Percentiles rank a stretch among this genome's conserved stretches.
Evolutionary conservation across 306 rosid genomes (phyloP).

Genomic region (Medicago arabica): DNA sequence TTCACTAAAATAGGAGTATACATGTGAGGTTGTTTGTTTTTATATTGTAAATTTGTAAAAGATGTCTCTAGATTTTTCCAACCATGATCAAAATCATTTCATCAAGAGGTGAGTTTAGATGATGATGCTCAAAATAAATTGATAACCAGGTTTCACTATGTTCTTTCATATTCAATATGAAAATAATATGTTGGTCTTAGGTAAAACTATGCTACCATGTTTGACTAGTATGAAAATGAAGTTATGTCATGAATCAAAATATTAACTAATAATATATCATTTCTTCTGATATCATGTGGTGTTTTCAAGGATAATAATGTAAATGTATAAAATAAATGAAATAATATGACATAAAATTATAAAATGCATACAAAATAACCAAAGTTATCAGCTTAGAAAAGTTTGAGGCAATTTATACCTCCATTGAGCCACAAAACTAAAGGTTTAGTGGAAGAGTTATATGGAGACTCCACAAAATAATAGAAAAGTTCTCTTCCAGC

Average conservation of each 20-base stretch:
- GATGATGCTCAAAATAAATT: no score
- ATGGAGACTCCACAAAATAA: slow-evolving; percentile 65
- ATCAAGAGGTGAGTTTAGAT: no score
- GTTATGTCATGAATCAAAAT: no score
- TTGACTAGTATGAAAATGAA: no score
- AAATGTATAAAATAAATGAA: background rate
- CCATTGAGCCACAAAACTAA: slow-evolving; percentile 71
- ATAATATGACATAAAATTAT: background rate
- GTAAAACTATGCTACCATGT: no score
- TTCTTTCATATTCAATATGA: no score
- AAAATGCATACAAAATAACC: background rate
- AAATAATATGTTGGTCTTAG: no score
- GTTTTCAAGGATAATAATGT: background rate
- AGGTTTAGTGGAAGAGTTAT: slow-evolving; percentile 51
- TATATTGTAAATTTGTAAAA: no score
- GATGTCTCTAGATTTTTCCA: background rate
- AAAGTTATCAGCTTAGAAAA: background rate
- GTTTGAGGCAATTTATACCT: slow-evolving; percentile 46
- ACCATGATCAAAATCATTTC: no score
- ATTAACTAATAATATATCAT: no score
- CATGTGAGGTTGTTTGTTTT: background rate
- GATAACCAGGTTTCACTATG: no score
- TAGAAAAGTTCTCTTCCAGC: slow-evolving; percentile 66
- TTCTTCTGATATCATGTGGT: no score
- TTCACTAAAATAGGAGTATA: background rate